Percentiles rank a stretch among this genome's conserved stretches.
Conservation (phyloP, 202 grass and related monocot species). For the Digitaria exilis region DNA sequence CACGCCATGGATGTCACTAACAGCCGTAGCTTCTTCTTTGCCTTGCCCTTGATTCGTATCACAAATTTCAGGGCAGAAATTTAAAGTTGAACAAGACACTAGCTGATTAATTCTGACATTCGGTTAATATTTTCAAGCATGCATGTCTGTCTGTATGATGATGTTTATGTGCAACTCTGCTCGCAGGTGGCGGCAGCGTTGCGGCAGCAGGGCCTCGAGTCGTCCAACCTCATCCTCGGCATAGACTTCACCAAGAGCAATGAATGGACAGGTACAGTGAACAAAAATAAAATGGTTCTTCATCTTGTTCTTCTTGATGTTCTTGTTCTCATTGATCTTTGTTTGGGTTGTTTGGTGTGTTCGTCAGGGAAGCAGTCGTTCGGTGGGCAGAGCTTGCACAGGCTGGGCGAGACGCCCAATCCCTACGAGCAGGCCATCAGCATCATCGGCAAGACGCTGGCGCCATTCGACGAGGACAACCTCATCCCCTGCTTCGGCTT, state of each 20-base stretch:
- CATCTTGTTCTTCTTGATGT: background rate
- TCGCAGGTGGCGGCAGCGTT: slow-evolving; percentile 65
- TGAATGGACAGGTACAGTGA: slow-evolving; percentile 77
- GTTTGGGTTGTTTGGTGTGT: background rate
- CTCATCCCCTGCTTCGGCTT: slow-evolving; percentile 95
- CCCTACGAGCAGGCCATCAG: slow-evolving; percentile 91
- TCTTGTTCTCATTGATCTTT: background rate
- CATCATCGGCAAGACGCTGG: slow-evolving; percentile 87
- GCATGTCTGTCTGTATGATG: too few relatives aligned
- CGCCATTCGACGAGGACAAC: slow-evolving; percentile 91
- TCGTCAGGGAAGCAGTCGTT: slow-evolving; percentile 78
- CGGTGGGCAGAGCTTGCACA: slow-evolving; percentile 79
- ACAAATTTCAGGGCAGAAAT: background rate
- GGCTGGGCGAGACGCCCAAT: slow-evolving; percentile 50
- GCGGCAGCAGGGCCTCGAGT: slow-evolving; percentile 73
- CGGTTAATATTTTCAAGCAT: too few relatives aligned
- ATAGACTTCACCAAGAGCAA: slow-evolving; percentile 99
- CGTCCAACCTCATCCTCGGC: slow-evolving; percentile 89
- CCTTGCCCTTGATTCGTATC: background rate
- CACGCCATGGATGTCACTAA: too few relatives aligned
- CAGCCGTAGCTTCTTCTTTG: too few relatives aligned
- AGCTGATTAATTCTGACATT: too few relatives aligned
- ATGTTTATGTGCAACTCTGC: too few relatives aligned
- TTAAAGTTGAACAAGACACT: too few relatives aligned
- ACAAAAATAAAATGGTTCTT: background rate